These are phyloP conservation scores for Rhizopogon rudus DNA, from an alignment of 768 basidiomycete species.

Conservation along the genomic window DNA sequence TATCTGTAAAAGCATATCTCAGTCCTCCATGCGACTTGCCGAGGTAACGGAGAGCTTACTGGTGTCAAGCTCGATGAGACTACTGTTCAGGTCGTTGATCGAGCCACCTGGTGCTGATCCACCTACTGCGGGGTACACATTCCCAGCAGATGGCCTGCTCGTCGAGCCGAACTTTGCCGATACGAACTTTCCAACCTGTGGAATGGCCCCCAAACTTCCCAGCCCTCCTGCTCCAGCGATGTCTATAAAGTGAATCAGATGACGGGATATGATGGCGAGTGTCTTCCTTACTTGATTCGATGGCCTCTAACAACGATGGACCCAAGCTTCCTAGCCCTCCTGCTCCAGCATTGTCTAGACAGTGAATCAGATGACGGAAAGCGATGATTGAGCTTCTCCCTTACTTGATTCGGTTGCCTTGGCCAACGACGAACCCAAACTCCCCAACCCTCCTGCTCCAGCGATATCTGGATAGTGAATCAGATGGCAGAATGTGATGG, in stretches of 20 bases:
- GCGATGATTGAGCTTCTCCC: not conserved
- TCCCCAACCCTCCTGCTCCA: conserved; percentile 4
- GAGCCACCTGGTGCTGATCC: conserved; percentile 8
- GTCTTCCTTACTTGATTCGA: conserved; percentile 10
- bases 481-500: not conserved
- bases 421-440: not conserved
- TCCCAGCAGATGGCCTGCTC: conserved; percentile 2
- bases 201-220: conserved; percentile 1
- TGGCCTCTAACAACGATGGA: not conserved
- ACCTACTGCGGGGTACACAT: conserved; percentile 6
- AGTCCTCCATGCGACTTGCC: not conserved
- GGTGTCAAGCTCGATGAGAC: conserved; percentile 28
- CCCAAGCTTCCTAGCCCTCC: conserved; percentile 4
- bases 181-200: not conserved
- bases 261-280: not conserved
- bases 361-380: not conserved
- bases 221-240: conserved; percentile 6
- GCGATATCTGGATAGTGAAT: conserved; percentile 10
- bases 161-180: not conserved
- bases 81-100: conserved; percentile 5
- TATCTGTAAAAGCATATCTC: conserved; percentile 26
- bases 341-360: conserved; percentile 9
- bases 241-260: conserved; percentile 6
- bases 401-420: conserved; percentile 7
- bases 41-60: conserved; percentile 17